These are phyloP conservation scores for Hypoxylon trugodes DNA, from an alignment of 495 filamentous ascomycete genomes.

Conservation along the genomic window DNA sequence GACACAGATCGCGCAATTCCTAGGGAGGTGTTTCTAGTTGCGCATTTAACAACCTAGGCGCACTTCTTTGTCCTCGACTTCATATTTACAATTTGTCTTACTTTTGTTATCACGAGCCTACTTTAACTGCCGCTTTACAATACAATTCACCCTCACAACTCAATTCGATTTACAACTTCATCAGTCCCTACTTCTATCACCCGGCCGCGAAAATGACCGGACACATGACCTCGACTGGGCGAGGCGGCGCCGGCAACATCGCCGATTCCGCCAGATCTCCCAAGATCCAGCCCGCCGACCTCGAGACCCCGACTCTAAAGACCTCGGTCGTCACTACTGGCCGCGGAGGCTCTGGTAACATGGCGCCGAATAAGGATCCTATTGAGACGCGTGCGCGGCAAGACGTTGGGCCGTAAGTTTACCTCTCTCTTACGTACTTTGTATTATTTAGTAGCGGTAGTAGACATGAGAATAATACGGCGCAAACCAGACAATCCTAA, in stretches of 20 bases:
- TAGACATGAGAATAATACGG: constrained; percentile 6
- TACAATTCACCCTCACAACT: too few relatives aligned
- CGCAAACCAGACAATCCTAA: too few relatives aligned
- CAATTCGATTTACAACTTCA: too few relatives aligned
- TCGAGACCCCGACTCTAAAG: constrained; percentile 86
- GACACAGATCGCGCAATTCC: constrained; percentile 25
- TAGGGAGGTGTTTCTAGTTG: background rate
- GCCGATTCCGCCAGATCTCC: constrained; percentile 62
- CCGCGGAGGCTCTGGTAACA: constrained; percentile 72
- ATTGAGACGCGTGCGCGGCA: constrained; percentile 77
- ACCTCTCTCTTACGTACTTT: background rate
- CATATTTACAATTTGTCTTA: background rate
- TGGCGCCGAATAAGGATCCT: constrained; percentile 72
- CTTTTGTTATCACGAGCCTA: background rate
- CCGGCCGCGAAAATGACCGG: constrained; percentile 40
- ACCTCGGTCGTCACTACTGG: constrained; percentile 82
- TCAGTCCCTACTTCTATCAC: too few relatives aligned
- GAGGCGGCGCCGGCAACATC: constrained; percentile 78
- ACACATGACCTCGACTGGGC: constrained; percentile 55
- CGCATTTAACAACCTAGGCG: constrained; percentile 12
- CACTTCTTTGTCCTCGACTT: background rate
- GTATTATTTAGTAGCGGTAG: background rate
- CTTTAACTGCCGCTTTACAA: too few relatives aligned
- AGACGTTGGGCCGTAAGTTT: constrained; percentile 73
- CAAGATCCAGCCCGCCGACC: constrained; percentile 62